phyloP scores from a whole-genome alignment of 2,329 filamentous ascomycete genomes.

The Ophiostoma quercus region DNA sequence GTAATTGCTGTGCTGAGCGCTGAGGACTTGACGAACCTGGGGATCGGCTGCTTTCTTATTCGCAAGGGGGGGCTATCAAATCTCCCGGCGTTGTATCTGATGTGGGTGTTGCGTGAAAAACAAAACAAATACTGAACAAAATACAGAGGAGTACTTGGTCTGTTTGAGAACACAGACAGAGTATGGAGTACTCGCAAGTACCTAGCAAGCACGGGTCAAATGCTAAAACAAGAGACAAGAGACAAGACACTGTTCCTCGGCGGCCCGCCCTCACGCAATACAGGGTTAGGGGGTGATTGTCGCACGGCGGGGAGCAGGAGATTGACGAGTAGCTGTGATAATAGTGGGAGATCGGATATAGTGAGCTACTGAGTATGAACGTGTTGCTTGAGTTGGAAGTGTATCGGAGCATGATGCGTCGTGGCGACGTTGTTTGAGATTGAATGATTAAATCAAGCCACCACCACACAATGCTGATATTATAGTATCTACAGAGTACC shows the following conservation, averaged over 20 bases:
- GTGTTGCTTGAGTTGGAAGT: background rate
- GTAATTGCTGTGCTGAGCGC: background rate
- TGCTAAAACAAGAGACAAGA: background rate
- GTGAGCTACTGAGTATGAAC: too few relatives aligned
- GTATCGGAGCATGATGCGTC: background rate
- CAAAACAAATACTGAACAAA: background rate
- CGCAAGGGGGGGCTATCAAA: conserved; percentile 24
- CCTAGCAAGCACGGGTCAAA: background rate
- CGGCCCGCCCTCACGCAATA: conserved; percentile 4
- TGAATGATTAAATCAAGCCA: too few relatives aligned
- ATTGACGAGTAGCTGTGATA: conserved; percentile 10
- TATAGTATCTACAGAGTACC: too few relatives aligned
- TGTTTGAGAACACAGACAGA: background rate
- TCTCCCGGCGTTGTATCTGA: conserved; percentile 23
- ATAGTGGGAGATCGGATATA: background rate
- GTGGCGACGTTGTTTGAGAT: background rate
- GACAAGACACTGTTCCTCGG: background rate
- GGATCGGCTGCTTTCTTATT: conserved; percentile 26
- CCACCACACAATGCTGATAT: too few relatives aligned
- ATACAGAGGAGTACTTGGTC: background rate
- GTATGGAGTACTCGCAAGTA: background rate
- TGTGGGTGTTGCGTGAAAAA: conserved; percentile 18
- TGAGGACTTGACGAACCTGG: conserved; percentile 21
- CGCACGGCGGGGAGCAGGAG: background rate
- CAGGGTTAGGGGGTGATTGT: conserved; percentile 11